Conservation (phyloP, 2,329 filamentous ascomycete genomes). For the Beauveria medogensis region DNA sequence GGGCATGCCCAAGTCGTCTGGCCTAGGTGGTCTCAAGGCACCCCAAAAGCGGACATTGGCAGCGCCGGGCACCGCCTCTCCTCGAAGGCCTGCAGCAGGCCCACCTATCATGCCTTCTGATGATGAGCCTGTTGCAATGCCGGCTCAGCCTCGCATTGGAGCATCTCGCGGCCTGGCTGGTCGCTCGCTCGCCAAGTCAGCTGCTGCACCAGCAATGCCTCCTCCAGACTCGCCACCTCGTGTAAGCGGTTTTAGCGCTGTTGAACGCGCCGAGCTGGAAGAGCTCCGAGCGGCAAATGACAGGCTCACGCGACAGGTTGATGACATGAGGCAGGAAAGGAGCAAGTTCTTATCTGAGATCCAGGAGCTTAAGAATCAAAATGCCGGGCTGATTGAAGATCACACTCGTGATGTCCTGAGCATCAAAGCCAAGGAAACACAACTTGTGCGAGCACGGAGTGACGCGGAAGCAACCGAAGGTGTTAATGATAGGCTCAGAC, state of each 20-base stretch:
- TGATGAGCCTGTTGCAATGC: conserved; percentile 48
- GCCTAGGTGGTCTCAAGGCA: conserved; percentile 50
- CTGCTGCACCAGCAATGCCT: conserved; percentile 40
- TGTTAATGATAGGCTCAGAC: conserved; percentile 71
- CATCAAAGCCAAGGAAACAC: conserved; percentile 97
- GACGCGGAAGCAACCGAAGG: conserved; percentile 86
- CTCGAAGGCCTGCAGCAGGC: conserved; percentile 41
- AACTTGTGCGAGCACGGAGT: conserved; percentile 82
- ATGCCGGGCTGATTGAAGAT: conserved; percentile 92
- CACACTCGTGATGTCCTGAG: conserved; percentile 91
- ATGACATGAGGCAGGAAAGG: conserved; percentile 76
- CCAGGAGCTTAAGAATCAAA: conserved; percentile 91
- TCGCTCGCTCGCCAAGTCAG: conserved; percentile 74
- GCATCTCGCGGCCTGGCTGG: conserved; percentile 75
- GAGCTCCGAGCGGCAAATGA: conserved; percentile 82
- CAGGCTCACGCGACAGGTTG: conserved; percentile 61
- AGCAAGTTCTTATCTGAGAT: conserved; percentile 78
- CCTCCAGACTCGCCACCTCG: conserved; percentile 50
- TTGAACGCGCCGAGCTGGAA: conserved; percentile 89
- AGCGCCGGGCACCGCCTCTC: conserved; percentile 43
- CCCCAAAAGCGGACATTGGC: conserved; percentile 48
- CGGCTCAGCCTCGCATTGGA: conserved; percentile 54
- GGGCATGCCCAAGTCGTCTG: conserved; percentile 45
- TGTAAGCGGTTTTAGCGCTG: conserved; percentile 58
- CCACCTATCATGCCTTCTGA: conserved; percentile 43